Base-by-base conservation (phyloP, 805 yeast genomes). In the Yamadazyma olivae region DNA sequence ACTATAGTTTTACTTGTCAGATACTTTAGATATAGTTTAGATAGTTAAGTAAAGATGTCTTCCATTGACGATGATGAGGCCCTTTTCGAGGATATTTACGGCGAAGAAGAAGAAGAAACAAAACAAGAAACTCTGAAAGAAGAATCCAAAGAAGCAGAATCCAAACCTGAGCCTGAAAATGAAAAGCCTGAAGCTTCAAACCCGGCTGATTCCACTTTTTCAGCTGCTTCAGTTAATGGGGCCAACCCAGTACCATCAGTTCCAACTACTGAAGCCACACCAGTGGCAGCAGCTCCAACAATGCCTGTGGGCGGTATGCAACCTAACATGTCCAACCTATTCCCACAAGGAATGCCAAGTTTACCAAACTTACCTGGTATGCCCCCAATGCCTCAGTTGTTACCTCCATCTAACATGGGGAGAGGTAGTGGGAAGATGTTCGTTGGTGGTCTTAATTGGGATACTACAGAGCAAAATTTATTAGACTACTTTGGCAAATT, bases 371-470 rank as follows among this genome's bases (percentile, higher is more conserved):
- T 32, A 16, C 25, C 53, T 14, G 47, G 45, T 13, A 39, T 48
- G 44, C 53, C 54, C 17, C 44, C 51, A 20, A 40, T 45, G 18
- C 46, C 39, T 6, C 38, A 36, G 14, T 34, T 32, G 19, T 31
- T 37, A 27, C 53, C 50, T 9, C 52, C 50, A 24, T 65, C 69
- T 16, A 58, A 51, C 40, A 46, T 58, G 44, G 71, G 68, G 18
- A 58, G 51, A 35, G 96, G 86, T 51, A 81, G 81, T 45, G 95
- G 95, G 36, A 89, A 89, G 57, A 85, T 89, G 95, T 89, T 89
- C 54, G 78, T 88, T 59, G 99, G 99, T 45, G 99, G 99, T 33
- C 77, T 91, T 51, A 93, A 91, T 54, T 91, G 98, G 98, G 97
- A 91, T 56, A 91, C 99, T 12, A 81, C 90, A 10, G 98, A 91